Evolutionary conservation across 2,329 filamentous ascomycete species (phyloP).

Genomic region (Monosporascus sp.): DNA sequence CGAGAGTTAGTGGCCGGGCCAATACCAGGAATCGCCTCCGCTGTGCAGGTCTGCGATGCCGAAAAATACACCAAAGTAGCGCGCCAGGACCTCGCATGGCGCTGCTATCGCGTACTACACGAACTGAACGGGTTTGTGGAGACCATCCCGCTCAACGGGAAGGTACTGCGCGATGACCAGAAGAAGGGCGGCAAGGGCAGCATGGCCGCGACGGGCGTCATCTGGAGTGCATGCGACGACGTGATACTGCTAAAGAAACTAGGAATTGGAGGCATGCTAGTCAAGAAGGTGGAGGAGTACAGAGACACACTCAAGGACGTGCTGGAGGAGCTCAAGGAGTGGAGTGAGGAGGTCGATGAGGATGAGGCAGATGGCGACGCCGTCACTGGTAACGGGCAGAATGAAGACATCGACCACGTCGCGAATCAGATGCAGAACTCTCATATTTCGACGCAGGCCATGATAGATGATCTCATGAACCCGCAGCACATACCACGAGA

Average conservation of each 20-base stretch:
- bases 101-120: conserved; percentile 54
- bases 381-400: conserved; percentile 40
- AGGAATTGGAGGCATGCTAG: conserved; percentile 66
- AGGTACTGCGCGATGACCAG: conserved; percentile 41
- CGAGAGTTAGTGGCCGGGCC: conserved; percentile 66
- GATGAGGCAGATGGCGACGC: conserved; percentile 50
- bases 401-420: conserved; percentile 37
- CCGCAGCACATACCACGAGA: conserved; percentile 57
- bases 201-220: conserved; percentile 63
- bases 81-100: conserved; percentile 56
- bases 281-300: conserved; percentile 68
- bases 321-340: conserved; percentile 80
- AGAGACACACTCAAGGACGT: conserved; percentile 74
- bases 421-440: conserved; percentile 25
- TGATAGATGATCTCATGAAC: conserved; percentile 65
- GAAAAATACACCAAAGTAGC: conserved; percentile 58
- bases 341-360: conserved; percentile 68
- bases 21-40: conserved; percentile 69
- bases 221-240: conserved; percentile 81
- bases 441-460: conserved; percentile 44
- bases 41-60: conserved; percentile 60
- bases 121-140: conserved; percentile 58
- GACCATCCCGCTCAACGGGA: conserved; percentile 55
- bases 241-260: conserved; percentile 57
- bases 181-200: conserved; percentile 46